Evolutionary conservation across 495 filamentous ascomycete species (phyloP), one percentile per base, ranked within the genome.

Genomic region (Aspergillus diversus): DNA sequence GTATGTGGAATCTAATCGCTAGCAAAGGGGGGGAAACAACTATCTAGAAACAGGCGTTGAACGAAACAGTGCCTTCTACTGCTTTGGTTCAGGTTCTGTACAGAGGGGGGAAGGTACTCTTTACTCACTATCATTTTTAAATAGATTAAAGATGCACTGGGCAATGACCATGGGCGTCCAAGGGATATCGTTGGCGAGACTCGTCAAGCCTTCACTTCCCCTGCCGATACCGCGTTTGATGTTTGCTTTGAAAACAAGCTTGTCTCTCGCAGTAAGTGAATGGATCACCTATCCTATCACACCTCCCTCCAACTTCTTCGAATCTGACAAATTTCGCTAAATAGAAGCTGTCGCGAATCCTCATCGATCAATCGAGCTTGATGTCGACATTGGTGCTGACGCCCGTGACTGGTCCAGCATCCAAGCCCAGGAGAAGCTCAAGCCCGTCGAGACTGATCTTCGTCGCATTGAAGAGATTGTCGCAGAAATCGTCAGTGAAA

Each of bases 341-440:
- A 61, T 70, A 80, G 74, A 75, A 49, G 69, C 62, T 33, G 64
- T 70, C 31, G 73, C 81, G 52, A 87, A 89, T 75, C 89, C 90
- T 51, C 69, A 77, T 74, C 92, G 94, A 51, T 83, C 89, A 72
- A 82, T 99, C 68, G 95, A 98, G 77, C 92, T 99, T 67, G 95
- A 99, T 73, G 92, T 99, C 80, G 95, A 99, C 73, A 98, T 99
- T 69, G 95, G 95, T 63, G 95, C 95, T 78, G 95, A 99, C 70
- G 95, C 95, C 59, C 94, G 95, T 75, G 95, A 99, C 81, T 99
- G 95, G 95, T 92, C 89, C 57, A 93, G 91, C 66, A 93, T 98
- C 71, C 96, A 98, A 78, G 91, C 90, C 54, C 88, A 89, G 67
- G 95, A 99, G 87, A 99, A 98, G 84, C 86, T 99, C 60, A 97